Evolutionary conservation across 768 basidiomycete species (phyloP), one percentile per base, ranked within the genome.

Genomic region (Crucibulum laeve): DNA sequence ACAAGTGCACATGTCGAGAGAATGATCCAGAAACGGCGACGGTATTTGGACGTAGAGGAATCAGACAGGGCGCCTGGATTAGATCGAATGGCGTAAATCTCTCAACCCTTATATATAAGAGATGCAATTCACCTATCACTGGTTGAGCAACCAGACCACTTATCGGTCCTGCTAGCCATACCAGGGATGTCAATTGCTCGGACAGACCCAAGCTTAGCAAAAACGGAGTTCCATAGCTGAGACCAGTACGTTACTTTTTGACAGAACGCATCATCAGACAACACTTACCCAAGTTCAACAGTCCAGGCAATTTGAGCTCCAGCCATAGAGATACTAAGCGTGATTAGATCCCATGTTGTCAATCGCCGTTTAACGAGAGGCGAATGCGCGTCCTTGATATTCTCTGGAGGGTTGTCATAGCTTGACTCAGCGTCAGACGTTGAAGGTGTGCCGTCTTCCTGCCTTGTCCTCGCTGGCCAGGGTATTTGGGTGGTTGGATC

Each of bases 301-400:
- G 92, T 95, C 94, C 94, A 97, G 1, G 91, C 87, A 19, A 97
- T 83, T 66, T 96, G 90, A 4, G 88, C 90, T 13, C 95, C 95
- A 34, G 82, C 91, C 88, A 98, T 94, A 5, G 92, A 90, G 47
- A 96, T 78, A 47, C 84, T 89, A 53, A 92, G 69, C 2, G 87
- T 87, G 54, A 91, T 75, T 45, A 92, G 77, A 59, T 87, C 73
- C 84, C 84, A 84, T 60, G 80, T 79, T 10, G 74, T 61, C 40
- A 77, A 50, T 4, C 50, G 62, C 33, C 70, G 69, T 53, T 58
- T 71, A 45, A 52, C 63, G 43, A 51, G 53, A 23, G 55, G 54
- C 14, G 52, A 42, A 21, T 57, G 55, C 28, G 53, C 46, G 38
- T 54, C 59, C 25, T 38, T 51, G 23, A 42, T 48, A 42, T 42